phyloP scores from a whole-genome alignment of 192 early-diverging fungal species.

The Podila horticola region DNA sequence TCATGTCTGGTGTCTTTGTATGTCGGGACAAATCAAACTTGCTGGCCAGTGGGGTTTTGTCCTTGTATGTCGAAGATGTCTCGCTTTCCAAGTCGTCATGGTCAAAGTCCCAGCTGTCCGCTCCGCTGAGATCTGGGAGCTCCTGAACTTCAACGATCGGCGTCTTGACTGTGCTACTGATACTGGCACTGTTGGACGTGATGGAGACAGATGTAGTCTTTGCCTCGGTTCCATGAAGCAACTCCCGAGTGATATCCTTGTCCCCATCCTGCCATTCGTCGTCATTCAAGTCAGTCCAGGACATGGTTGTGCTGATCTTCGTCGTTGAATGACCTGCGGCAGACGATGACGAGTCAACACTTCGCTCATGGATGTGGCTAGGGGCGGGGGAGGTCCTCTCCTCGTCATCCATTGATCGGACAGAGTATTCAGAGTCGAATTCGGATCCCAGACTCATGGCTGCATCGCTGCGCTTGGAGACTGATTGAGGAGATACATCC shows the following conservation, averaged over 20 bases:
- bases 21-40: constrained; percentile 1
- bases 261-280: constrained; percentile 28
- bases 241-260: not conserved
- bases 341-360: not conserved
- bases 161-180: not conserved
- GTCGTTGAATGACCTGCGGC: not conserved
- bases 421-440: constrained; percentile 39
- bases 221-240: not conserved
- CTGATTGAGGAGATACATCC: constrained; percentile 36
- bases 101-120: constrained; percentile 47
- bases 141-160: not conserved
- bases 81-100: constrained; percentile 11
- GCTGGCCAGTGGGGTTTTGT: not conserved
- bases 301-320: constrained; percentile 13
- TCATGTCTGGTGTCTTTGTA: constrained; percentile 25
- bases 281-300: constrained; percentile 40
- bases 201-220: not conserved
- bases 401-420: constrained; percentile 37
- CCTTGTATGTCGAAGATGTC: not conserved
- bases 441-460: constrained; percentile 39
- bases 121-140: constrained; percentile 39
- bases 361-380: constrained; percentile 6
- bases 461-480: constrained; percentile 44
- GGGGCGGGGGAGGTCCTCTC: constrained; percentile 4
- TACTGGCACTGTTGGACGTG: not conserved